These are phyloP conservation scores for Magnaporthiopsis rhizophila DNA, from an alignment of 2,329 filamentous ascomycete species.

Conservation along the genomic window DNA sequence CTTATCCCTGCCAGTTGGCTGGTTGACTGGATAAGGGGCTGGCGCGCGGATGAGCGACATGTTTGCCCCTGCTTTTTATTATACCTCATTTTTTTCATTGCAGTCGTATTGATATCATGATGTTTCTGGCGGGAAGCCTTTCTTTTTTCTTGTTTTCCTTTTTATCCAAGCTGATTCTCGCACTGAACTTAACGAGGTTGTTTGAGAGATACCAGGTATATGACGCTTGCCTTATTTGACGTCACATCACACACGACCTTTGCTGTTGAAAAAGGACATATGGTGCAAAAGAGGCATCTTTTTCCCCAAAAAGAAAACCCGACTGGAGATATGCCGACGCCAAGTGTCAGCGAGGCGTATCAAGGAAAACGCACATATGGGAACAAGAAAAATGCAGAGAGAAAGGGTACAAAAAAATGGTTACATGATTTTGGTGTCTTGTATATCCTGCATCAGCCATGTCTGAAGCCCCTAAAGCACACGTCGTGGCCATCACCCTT, in stretches of 20 bases:
- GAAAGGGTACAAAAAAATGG: no score
- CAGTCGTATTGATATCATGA: background rate
- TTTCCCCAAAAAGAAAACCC: background rate
- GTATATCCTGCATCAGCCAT: background rate
- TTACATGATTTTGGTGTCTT: background rate
- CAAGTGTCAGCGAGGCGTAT: background rate
- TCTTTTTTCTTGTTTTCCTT: no score
- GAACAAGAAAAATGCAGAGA: background rate
- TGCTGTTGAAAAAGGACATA: background rate
- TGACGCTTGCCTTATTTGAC: background rate
- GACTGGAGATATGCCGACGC: background rate
- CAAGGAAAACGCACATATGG: background rate
- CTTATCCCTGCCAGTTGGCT: background rate
- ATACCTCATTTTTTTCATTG: background rate
- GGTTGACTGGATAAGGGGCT: background rate
- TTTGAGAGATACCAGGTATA: background rate
- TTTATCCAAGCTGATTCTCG: no score
- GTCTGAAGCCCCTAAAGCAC: background rate
- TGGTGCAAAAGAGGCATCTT: no score
- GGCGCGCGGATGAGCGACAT: background rate
- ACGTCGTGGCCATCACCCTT: background rate
- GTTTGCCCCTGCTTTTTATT: background rate
- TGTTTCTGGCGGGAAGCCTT: background rate
- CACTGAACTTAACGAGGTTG: no score
- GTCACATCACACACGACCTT: background rate